These are phyloP conservation scores for Trichoderma arundinaceum DNA, from an alignment of 2,329 filamentous ascomycete genomes.

Conservation along the genomic window DNA sequence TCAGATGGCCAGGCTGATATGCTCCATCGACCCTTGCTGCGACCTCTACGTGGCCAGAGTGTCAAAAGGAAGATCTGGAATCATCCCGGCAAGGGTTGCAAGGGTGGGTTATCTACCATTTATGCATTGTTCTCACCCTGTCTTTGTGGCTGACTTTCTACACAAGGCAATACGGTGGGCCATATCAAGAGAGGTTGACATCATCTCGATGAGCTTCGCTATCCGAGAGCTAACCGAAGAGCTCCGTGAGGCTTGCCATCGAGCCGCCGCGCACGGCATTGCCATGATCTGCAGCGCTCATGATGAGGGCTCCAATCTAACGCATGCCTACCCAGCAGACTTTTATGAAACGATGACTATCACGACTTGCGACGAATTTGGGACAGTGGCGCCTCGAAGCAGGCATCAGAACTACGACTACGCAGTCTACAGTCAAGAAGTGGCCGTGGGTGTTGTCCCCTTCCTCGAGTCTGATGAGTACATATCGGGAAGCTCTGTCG, in stretches of 20 bases:
- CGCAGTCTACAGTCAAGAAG: not conserved
- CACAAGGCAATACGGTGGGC: conserved; percentile 1
- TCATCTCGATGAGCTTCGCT: conserved; percentile 9
- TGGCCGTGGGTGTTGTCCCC: not conserved
- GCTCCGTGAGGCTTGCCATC: not conserved
- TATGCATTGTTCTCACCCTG: not conserved
- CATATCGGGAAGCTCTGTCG: not conserved
- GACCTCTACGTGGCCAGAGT: conserved; percentile 15
- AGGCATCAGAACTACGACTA: not conserved
- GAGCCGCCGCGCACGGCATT: not conserved
- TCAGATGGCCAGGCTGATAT: conserved; percentile 2
- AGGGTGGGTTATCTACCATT: not conserved
- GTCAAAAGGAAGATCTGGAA: conserved; percentile 3
- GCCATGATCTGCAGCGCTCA: not conserved
- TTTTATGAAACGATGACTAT: not conserved
- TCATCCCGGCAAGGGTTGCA: not conserved
- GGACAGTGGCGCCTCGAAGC: not conserved
- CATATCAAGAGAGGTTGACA: not conserved
- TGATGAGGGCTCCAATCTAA: not conserved
- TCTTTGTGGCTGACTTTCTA: not conserved
- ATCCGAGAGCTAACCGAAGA: not conserved
- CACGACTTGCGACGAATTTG: not conserved
- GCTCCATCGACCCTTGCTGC: not conserved
- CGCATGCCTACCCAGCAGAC: not conserved
- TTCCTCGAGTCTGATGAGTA: not conserved